These are phyloP conservation scores for Sordariomycetes sp. DNA, from an alignment of 2,329 filamentous ascomycete genomes.

Conservation along the genomic window DNA sequence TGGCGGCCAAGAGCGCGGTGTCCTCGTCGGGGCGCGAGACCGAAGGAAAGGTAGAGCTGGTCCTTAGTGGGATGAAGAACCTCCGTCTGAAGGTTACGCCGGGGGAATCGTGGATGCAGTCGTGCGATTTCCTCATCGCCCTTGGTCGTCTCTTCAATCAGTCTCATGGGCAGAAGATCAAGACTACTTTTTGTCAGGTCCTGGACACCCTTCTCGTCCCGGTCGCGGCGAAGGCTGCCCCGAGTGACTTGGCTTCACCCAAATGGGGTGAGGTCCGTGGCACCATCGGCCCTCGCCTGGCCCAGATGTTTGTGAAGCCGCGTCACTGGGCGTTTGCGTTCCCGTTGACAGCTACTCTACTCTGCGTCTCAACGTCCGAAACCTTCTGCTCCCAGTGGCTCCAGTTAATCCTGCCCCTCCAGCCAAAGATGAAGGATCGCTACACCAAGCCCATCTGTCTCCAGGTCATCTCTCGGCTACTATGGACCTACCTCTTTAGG, in stretches of 20 bases:
- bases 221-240: constrained; percentile 67
- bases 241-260: constrained; percentile 61
- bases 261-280: constrained; percentile 83
- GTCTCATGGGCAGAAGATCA: constrained; percentile 79
- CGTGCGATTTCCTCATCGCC: constrained; percentile 77
- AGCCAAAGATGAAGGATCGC: constrained; percentile 75
- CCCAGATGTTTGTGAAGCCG: constrained; percentile 79
- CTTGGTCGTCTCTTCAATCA: constrained; percentile 72
- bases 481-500: constrained; percentile 92
- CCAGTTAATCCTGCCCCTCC: constrained; percentile 62
- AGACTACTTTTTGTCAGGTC: constrained; percentile 88
- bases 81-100: constrained; percentile 63
- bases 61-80: constrained; percentile 86
- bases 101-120: constrained; percentile 66
- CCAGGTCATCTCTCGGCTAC: constrained; percentile 75
- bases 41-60: constrained; percentile 74
- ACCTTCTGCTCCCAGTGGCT: constrained; percentile 80
- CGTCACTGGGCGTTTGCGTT: constrained; percentile 87
- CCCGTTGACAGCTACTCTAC: constrained; percentile 71
- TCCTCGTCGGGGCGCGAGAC: constrained; percentile 44
- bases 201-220: constrained; percentile 78
- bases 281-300: constrained; percentile 63
- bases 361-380: constrained; percentile 80
- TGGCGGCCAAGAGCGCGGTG: constrained; percentile 54
- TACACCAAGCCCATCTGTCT: constrained; percentile 65